These are phyloP conservation scores for Volvox carteri DNA, from an alignment of 163 green algal genomes.

Conservation along the genomic window DNA sequence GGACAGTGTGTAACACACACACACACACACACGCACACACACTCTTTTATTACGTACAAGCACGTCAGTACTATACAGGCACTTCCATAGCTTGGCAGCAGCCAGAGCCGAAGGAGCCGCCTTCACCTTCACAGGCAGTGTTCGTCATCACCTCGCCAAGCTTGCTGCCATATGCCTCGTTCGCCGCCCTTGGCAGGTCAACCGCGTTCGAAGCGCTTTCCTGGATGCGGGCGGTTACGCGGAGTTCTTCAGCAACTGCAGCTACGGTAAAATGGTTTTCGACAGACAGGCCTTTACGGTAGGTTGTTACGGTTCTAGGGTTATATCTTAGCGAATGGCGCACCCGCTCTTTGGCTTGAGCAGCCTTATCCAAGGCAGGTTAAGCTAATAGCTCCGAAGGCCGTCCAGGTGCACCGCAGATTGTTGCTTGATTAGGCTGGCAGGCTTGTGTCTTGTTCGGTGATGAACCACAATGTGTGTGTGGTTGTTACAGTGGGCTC, in stretches of 20 bases:
- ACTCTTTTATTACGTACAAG: not conserved
- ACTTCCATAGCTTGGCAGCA: not conserved
- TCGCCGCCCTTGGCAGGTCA: not conserved
- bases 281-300: not conserved
- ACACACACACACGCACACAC: not conserved
- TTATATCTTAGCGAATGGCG: not conserved
- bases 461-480: not conserved
- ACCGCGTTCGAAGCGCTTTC: not conserved
- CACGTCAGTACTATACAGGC: not conserved
- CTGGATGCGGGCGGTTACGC: not conserved
- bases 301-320: not conserved
- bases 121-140: not conserved
- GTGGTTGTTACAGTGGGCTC: not conserved
- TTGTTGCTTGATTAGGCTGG: not conserved
- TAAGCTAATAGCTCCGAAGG: not conserved
- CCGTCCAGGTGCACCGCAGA: not conserved
- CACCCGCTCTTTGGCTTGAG: not conserved
- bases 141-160: not conserved
- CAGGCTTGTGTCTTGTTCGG: not conserved
- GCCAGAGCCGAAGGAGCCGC: not conserved
- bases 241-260: constrained; percentile 12
- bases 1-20: not conserved
- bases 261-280: constrained; percentile 9
- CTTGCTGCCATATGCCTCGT: not conserved
- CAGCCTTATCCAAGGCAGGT: not conserved